phyloP scores from a whole-genome alignment of 495 filamentous ascomycete species.

The Talaromyces wortmannii region DNA sequence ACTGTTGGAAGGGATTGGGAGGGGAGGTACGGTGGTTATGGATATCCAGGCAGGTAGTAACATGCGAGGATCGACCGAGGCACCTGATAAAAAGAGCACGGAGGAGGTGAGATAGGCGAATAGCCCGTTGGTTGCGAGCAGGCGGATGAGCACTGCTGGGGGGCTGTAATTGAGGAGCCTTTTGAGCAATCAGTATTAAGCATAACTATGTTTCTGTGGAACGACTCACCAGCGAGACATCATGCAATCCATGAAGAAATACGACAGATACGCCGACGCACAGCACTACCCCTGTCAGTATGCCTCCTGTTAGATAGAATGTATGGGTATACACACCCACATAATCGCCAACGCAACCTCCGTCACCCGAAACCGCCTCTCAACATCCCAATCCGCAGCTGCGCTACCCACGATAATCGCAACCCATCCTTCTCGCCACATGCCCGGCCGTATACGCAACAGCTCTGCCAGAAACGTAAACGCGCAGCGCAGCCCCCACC shows the following conservation, averaged over 20 bases:
- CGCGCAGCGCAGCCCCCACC: conserved; percentile 57
- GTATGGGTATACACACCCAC: conserved; percentile 56
- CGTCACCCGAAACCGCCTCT: conserved; percentile 57
- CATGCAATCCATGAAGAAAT: conserved; percentile 86
- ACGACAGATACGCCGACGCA: conserved; percentile 78
- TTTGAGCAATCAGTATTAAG: neutral
- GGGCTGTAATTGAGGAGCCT: conserved; percentile 88
- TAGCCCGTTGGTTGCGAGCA: conserved; percentile 69
- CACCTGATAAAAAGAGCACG: conserved; percentile 69
- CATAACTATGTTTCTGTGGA: neutral
- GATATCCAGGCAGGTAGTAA: conserved; percentile 83
- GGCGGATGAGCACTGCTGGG: conserved; percentile 73
- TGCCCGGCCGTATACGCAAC: conserved; percentile 38
- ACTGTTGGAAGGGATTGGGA: neutral
- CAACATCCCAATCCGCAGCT: conserved; percentile 44
- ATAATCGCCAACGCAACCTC: conserved; percentile 76
- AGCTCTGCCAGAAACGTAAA: conserved; percentile 53
- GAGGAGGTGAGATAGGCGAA: conserved; percentile 79
- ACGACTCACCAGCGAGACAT: conserved; percentile 78
- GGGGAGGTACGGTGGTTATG: conserved; percentile 60
- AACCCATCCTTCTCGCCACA: conserved; percentile 38
- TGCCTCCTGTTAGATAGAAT: neutral
- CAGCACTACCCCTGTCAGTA: conserved; percentile 48
- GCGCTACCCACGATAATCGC: conserved; percentile 39
- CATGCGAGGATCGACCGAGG: conserved; percentile 65